Conservation (phyloP, 2,329 filamentous ascomycete species). For the Penicillium verrucosum region DNA sequence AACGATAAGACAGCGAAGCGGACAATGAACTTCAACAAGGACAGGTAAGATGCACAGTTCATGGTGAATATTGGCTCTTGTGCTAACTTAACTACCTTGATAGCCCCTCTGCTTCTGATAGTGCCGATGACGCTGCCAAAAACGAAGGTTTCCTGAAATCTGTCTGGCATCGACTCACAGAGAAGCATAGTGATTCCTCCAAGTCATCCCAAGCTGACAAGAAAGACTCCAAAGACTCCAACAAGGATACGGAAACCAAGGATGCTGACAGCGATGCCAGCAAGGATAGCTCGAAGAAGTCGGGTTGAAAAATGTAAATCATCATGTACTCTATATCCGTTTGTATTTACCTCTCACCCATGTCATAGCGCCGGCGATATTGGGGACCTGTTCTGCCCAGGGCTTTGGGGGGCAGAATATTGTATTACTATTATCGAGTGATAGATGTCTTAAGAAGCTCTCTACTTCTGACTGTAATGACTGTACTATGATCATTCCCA, state of each 20-base stretch:
- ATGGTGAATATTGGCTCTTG: background rate
- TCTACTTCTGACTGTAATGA: conserved; percentile 18
- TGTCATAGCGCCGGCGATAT: conserved; percentile 42
- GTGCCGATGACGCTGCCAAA: conserved; percentile 56
- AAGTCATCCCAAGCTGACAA: conserved; percentile 29
- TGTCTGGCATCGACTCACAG: conserved; percentile 89
- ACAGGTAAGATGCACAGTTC: conserved; percentile 47
- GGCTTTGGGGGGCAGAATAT: conserved; percentile 12
- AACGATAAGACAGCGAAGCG: conserved; percentile 86
- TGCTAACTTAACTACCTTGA: background rate
- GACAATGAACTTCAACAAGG: conserved; percentile 74
- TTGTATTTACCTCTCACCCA: conserved; percentile 31
- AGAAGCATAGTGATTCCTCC: conserved; percentile 40
- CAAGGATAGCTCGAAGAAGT: conserved; percentile 39
- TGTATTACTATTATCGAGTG: conserved; percentile 22
- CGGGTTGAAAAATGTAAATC: conserved; percentile 30
- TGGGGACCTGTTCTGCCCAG: conserved; percentile 22
- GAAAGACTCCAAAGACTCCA: conserved; percentile 28
- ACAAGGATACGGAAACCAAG: conserved; percentile 19
- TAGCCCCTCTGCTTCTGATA: conserved; percentile 23
- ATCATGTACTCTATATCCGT: conserved; percentile 26
- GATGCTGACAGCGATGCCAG: conserved; percentile 19
- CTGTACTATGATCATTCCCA: background rate
- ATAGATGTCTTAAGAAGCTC: conserved; percentile 23
- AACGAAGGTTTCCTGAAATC: conserved; percentile 89